Evolutionary conservation across 352 stramenopile genomes (phyloP).

Genomic region (Pythium utonaiense): DNA sequence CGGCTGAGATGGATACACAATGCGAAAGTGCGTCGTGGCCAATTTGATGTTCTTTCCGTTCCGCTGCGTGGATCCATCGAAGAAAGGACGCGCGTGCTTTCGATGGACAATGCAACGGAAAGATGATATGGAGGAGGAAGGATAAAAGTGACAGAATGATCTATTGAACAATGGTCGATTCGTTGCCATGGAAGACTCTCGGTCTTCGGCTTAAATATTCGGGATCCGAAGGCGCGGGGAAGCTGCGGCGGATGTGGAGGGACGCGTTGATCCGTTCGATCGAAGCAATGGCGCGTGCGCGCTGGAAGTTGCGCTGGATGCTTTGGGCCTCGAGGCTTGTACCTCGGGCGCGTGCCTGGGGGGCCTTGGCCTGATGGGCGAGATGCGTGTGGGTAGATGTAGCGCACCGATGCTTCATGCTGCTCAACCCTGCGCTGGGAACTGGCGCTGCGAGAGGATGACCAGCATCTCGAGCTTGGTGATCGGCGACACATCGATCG

Average conservation of each 20-base stretch:
- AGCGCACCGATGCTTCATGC: not conserved
- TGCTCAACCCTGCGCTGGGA: constrained; percentile 33
- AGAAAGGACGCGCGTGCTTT: not conserved
- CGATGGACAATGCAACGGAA: not conserved
- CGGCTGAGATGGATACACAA: not conserved
- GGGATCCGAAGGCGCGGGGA: not conserved
- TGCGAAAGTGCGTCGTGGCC: constrained; percentile 1
- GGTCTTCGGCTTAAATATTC: not conserved
- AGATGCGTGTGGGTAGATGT: not conserved
- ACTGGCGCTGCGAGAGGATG: constrained; percentile 70
- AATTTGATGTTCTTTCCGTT: constrained; percentile 1
- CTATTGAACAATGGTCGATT: constrained; percentile 1
- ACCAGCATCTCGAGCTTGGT: constrained; percentile 71
- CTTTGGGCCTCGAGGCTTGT: not conserved
- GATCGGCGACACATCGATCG: constrained; percentile 74
- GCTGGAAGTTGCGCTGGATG: not conserved
- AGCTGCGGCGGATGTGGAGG: not conserved
- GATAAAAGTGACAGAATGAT: constrained; percentile 1
- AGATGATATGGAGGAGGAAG: not conserved
- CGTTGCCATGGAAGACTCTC: not conserved
- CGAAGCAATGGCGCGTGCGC: not conserved
- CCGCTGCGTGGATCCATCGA: not conserved
- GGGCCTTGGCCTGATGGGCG: not conserved
- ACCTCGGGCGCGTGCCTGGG: not conserved
- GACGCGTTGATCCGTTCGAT: not conserved